phyloP scores from a whole-genome alignment of 2,329 filamentous ascomycete genomes.

The Aureobasidium uvarum region DNA sequence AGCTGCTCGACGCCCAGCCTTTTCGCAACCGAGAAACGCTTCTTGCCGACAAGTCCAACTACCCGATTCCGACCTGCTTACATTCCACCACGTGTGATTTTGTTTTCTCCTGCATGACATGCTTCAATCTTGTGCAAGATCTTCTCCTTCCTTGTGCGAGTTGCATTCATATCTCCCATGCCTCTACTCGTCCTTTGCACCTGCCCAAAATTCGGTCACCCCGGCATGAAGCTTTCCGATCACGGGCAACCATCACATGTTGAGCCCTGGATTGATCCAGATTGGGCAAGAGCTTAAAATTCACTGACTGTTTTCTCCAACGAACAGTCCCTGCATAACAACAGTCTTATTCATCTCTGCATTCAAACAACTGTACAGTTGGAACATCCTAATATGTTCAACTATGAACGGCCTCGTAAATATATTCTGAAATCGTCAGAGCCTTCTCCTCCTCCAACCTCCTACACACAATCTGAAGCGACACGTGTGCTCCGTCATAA shows the following conservation, averaged over 20 bases:
- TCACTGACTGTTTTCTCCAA: background rate
- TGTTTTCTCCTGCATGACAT: slow-evolving; percentile 4
- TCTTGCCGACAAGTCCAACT: slow-evolving; percentile 15
- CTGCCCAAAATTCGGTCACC: background rate
- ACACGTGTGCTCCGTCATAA: slow-evolving; percentile 39
- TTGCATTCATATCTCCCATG: background rate
- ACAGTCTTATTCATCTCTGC: background rate
- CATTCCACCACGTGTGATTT: slow-evolving; percentile 16
- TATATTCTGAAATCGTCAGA: slow-evolving; percentile 37
- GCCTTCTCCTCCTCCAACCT: slow-evolving; percentile 42
- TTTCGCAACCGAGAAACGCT: slow-evolving; percentile 3
- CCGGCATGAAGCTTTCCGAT: slow-evolving; percentile 1
- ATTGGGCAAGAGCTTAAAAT: background rate
- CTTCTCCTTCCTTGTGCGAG: background rate
- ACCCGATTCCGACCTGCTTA: slow-evolving; percentile 2
- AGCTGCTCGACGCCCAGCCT: slow-evolving; percentile 20
- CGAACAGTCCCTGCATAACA: background rate
- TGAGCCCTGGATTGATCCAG: background rate
- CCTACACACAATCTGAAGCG: slow-evolving; percentile 38
- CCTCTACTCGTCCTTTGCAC: background rate
- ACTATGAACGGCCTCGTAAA: slow-evolving; percentile 21
- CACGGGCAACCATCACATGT: background rate
- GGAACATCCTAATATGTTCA: background rate
- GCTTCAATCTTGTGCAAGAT: background rate
- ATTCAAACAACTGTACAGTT: background rate